A percentile compares a stretch with the other conserved stretches of the same genome.
These are phyloP conservation scores for Corchorus capsularis DNA, from an alignment of 345 rosid genomes.

Conservation along the genomic window DNA sequence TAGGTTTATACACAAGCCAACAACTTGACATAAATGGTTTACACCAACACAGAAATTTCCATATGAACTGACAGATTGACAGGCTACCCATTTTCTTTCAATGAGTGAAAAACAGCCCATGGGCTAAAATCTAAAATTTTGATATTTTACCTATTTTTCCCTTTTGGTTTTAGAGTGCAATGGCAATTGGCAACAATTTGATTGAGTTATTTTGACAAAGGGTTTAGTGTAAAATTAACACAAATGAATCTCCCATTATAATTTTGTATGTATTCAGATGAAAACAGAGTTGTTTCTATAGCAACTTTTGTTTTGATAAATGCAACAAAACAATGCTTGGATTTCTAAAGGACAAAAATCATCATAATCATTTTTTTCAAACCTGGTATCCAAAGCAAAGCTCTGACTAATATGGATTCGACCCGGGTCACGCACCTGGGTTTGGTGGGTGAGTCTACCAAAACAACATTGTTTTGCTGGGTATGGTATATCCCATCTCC, in stretches of 20 bases:
- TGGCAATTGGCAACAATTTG: neutral
- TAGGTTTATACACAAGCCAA: neutral
- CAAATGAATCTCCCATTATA: neutral
- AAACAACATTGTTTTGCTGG: too few relatives aligned
- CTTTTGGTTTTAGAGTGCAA: conserved; percentile 1
- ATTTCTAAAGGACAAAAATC: conserved; percentile 14
- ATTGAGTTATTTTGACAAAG: neutral
- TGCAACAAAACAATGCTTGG: conserved; percentile 11
- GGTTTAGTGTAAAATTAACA: neutral
- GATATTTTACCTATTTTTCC: neutral
- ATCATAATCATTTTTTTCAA: neutral
- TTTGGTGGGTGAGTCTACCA: too few relatives aligned
- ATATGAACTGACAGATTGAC: conserved; percentile 10
- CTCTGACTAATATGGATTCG: too few relatives aligned
- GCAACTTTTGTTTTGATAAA: neutral
- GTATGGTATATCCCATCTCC: neutral
- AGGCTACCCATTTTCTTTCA: neutral
- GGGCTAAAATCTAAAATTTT: neutral
- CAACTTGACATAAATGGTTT: neutral
- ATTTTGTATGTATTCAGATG: neutral
- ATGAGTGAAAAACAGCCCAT: neutral
- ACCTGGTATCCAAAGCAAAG: too few relatives aligned
- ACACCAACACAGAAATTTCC: conserved; percentile 1
- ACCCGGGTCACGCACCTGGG: too few relatives aligned
- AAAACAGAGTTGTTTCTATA: neutral